phyloP scores from a whole-genome alignment of 2,329 filamentous ascomycete species.

The Fusarium liriodendri region DNA sequence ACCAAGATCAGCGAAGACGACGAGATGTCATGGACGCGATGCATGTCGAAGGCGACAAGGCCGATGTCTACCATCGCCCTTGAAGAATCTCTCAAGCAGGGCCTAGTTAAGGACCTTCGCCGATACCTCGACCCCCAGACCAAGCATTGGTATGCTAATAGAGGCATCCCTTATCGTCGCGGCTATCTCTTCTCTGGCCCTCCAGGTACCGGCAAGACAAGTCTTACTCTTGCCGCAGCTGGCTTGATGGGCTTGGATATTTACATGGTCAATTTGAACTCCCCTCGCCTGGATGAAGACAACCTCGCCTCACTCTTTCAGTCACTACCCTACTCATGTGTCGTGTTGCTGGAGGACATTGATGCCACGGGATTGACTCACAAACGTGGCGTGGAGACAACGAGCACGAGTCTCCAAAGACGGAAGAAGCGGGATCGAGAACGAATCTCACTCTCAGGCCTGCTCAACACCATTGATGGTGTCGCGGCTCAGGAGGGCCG shows the following conservation, averaged over 20 bases:
- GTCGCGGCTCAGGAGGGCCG: constrained; percentile 75
- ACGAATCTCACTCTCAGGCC: constrained; percentile 61
- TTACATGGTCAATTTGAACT: constrained; percentile 31
- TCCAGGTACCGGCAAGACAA: constrained; percentile 35
- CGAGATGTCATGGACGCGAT: constrained; percentile 19
- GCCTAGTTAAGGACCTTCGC: constrained; percentile 21
- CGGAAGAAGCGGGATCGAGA: constrained; percentile 3
- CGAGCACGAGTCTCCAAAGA: not conserved
- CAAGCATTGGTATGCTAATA: constrained; percentile 27
- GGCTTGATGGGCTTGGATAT: constrained; percentile 27
- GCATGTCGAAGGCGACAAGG: constrained; percentile 29
- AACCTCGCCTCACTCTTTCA: constrained; percentile 18
- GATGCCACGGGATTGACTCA: constrained; percentile 16
- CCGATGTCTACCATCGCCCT: constrained; percentile 34
- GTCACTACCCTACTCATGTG: constrained; percentile 2
- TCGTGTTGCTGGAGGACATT: constrained; percentile 30
- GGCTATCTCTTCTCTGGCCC: constrained; percentile 36
- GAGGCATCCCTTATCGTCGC: constrained; percentile 34
- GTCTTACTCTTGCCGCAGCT: constrained; percentile 27
- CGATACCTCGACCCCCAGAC: constrained; percentile 32
- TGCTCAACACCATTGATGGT: constrained; percentile 76
- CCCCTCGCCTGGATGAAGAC: constrained; percentile 14
- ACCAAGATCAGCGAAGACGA: not conserved
- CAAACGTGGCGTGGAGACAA: constrained; percentile 3
- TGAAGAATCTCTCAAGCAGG: constrained; percentile 21